Conservation (phyloP, 2,329 filamentous ascomycete species). For the Sclerotinia borealis region DNA sequence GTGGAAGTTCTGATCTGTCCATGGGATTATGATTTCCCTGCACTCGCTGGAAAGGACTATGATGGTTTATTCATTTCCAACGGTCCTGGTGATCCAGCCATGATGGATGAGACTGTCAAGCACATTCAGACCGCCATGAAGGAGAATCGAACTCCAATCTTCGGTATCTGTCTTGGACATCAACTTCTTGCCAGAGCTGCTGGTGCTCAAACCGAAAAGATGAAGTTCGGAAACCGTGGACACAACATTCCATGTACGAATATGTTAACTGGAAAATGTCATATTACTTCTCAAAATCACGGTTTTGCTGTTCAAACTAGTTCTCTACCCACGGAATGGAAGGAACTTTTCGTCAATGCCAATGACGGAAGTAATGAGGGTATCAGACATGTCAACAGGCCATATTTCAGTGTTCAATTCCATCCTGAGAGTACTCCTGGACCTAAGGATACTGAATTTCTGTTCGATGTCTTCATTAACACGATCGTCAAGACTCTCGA, state of each 20-base stretch:
- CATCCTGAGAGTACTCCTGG: conserved; percentile 96
- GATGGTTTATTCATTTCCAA: conserved; percentile 98
- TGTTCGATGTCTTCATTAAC: conserved; percentile 94
- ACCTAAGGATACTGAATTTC: conserved; percentile 88
- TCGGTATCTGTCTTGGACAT: conserved; percentile 94
- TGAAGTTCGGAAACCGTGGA: conserved; percentile 99
- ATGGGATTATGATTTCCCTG: conserved; percentile 89
- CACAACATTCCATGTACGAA: conserved; percentile 98
- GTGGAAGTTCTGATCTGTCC: conserved; percentile 93
- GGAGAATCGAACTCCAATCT: conserved; percentile 78
- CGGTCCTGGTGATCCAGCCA: conserved; percentile 89
- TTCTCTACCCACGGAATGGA: conserved; percentile 73
- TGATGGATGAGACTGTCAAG: conserved; percentile 71
- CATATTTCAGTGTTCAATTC: conserved; percentile 99
- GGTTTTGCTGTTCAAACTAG: conserved; percentile 85
- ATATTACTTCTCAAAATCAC: conserved; percentile 99
- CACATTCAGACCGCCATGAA: conserved; percentile 72
- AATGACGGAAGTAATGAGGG: conserved; percentile 98
- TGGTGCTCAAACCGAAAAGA: conserved; percentile 81
- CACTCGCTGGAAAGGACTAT: conserved; percentile 72
- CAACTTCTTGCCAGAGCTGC: conserved; percentile 85
- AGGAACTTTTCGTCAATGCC: conserved; percentile 94
- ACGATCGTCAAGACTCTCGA: conserved; percentile 68
- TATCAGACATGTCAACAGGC: conserved; percentile 77
- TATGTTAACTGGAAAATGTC: conserved; percentile 90